These are phyloP conservation scores for Oryza meyeriana DNA, from an alignment of 176 grass and related monocot species.

Conservation along the genomic window DNA sequence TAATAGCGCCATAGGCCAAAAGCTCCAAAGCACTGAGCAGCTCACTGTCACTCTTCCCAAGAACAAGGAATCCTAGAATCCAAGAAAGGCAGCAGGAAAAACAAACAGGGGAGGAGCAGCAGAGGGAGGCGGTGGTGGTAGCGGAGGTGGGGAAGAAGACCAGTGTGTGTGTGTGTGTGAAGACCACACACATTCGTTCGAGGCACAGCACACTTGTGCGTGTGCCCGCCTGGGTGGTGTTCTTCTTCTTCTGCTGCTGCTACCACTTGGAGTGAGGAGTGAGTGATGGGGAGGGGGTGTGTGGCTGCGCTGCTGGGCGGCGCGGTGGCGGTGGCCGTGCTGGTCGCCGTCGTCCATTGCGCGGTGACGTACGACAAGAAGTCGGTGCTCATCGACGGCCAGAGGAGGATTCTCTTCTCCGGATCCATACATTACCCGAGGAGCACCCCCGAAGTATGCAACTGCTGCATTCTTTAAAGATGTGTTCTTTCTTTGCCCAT, in stretches of 20 bases:
- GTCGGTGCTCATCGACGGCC: slow-evolving; percentile 73
- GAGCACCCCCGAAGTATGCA: slow-evolving; percentile 91
- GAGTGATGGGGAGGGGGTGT: slow-evolving; percentile 27
- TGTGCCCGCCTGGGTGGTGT: not conserved
- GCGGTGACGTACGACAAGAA: slow-evolving; percentile 89
- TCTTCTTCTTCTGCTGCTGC: not conserved
- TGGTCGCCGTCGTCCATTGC: slow-evolving; percentile 45
- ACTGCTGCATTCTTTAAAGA: slow-evolving; percentile 30
- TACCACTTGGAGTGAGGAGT: not conserved
- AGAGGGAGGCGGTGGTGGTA: not conserved
- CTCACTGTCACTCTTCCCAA: slow-evolving; percentile 39
- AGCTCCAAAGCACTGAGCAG: slow-evolving; percentile 25
- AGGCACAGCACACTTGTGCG: slow-evolving; percentile 4
- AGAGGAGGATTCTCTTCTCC: slow-evolving; percentile 92
- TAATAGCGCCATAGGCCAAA: slow-evolving; percentile 40
- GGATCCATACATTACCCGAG: slow-evolving; percentile 99
- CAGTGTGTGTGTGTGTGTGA: not conserved
- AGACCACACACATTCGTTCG: slow-evolving; percentile 23
- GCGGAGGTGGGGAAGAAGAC: slow-evolving; percentile 22
- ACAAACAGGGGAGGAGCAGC: slow-evolving; percentile 2
- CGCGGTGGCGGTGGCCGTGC: slow-evolving; percentile 15
- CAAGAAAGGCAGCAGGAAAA: slow-evolving; percentile 35
- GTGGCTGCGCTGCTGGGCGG: slow-evolving; percentile 43
- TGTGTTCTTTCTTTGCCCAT: not conserved
- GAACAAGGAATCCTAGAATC: slow-evolving; percentile 58